A percentile compares a stretch with the other conserved stretches of the same genome.
phyloP scores from a whole-genome alignment of 768 basidiomycete species.

The Boletellus emodensis region DNA sequence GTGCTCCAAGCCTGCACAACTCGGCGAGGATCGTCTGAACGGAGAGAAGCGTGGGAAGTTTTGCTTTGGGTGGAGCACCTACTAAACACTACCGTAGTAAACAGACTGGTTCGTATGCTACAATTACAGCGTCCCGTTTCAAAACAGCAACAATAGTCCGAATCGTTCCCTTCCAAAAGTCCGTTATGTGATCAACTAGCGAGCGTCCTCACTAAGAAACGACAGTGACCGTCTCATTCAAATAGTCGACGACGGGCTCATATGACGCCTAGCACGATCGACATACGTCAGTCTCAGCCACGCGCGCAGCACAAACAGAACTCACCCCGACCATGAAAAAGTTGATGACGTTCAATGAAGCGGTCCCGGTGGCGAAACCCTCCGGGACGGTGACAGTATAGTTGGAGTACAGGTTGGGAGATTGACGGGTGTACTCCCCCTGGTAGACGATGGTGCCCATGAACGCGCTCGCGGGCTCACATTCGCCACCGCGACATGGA shows the following conservation, averaged over 20 bases:
- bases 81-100: too few relatives aligned
- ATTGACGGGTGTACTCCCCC: constrained; percentile 29
- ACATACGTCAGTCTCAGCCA: neutral
- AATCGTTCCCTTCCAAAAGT: neutral
- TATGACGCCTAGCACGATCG: constrained; percentile 10
- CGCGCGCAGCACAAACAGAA: neutral
- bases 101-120: neutral
- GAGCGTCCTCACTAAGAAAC: neutral
- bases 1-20: neutral
- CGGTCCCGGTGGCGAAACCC: constrained; percentile 22
- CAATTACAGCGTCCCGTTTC: too few relatives aligned
- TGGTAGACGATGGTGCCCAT: constrained; percentile 35
- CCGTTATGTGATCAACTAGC: neutral
- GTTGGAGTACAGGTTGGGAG: constrained; percentile 24
- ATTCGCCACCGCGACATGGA: constrained; percentile 20
- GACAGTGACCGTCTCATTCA: constrained; percentile 21
- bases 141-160: neutral
- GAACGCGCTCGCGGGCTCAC: constrained; percentile 19
- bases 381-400: constrained; percentile 32
- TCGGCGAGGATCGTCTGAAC: constrained; percentile 10
- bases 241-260: constrained; percentile 14
- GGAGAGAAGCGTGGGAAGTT: constrained; percentile 18
- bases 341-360: constrained; percentile 36
- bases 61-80: too few relatives aligned
- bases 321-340: constrained; percentile 40